Evolutionary conservation across 2,329 filamentous ascomycete genomes (phyloP).

Genomic region (Pseudogymnoascus sp.): DNA sequence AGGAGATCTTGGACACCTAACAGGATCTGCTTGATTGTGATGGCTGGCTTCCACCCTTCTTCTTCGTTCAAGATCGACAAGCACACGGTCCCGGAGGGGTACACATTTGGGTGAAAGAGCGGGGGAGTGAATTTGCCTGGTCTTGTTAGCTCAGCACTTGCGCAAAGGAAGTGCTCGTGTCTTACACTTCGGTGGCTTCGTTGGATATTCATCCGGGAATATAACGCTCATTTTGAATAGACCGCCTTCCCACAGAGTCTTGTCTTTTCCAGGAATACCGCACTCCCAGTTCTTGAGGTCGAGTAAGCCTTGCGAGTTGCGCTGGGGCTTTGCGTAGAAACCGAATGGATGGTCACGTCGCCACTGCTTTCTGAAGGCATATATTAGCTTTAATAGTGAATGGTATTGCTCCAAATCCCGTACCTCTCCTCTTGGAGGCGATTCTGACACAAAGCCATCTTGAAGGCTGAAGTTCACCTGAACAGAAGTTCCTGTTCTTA

Average conservation of each 20-base stretch:
- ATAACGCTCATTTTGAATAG: slow-evolving; percentile 88
- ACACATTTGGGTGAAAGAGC: slow-evolving; percentile 97
- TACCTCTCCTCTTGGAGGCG: slow-evolving; percentile 83
- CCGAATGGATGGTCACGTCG: slow-evolving; percentile 94
- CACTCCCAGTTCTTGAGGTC: slow-evolving; percentile 97
- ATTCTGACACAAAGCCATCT: slow-evolving; percentile 83
- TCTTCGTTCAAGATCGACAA: slow-evolving; percentile 97
- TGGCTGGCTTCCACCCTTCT: slow-evolving; percentile 96
- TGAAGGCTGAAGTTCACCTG: slow-evolving; percentile 13
- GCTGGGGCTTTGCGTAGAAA: slow-evolving; percentile 84
- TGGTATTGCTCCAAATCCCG: slow-evolving; percentile 23
- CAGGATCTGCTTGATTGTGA: slow-evolving; percentile 96
- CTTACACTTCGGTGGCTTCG: slow-evolving; percentile 95
- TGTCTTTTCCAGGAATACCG: slow-evolving; percentile 89
- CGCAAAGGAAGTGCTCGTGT: background rate
- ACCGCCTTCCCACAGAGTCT: slow-evolving; percentile 97
- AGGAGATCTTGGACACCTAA: slow-evolving; percentile 93
- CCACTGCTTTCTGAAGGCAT: slow-evolving; percentile 76
- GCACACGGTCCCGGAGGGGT: slow-evolving; percentile 95
- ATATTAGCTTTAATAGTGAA: slow-evolving; percentile 3
- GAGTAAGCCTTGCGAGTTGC: slow-evolving; percentile 69
- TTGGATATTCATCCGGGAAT: slow-evolving; percentile 97
- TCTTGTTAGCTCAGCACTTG: slow-evolving; percentile 17
- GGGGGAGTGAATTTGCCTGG: slow-evolving; percentile 92
- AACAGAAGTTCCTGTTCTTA: background rate